phyloP scores from a whole-genome alignment of 1,284 basidiomycete species.

The Jaminaea rosea region DNA sequence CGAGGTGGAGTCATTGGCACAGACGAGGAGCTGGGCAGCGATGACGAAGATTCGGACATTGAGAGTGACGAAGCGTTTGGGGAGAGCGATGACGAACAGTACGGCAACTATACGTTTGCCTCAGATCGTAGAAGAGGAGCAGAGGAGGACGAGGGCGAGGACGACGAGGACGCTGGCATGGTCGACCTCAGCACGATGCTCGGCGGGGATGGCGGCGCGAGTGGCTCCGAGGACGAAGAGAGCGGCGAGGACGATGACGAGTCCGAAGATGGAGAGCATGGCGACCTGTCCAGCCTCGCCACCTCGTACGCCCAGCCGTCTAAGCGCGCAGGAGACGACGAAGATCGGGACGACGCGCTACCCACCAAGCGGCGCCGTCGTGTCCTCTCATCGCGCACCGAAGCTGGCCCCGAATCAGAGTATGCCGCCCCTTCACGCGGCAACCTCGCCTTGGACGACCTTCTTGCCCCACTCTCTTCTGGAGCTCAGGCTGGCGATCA shows the following conservation, averaged over 20 bases:
- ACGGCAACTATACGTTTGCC: constrained; percentile 21
- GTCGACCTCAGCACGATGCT: constrained; percentile 39
- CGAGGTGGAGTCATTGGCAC: constrained; percentile 2
- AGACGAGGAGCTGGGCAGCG: not conserved
- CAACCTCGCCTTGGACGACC: constrained; percentile 56
- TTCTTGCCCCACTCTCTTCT: constrained; percentile 56
- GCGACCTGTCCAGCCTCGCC: not conserved
- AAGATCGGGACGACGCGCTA: constrained; percentile 2
- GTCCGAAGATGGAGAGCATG: constrained; percentile 7
- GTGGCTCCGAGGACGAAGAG: constrained; percentile 15
- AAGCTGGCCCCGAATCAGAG: constrained; percentile 61
- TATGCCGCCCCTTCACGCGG: constrained; percentile 44
- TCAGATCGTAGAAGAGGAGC: constrained; percentile 3
- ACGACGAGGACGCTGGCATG: constrained; percentile 29
- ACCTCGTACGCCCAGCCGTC: not conserved
- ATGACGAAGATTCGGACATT: constrained; percentile 38
- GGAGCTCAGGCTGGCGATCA: constrained; percentile 46
- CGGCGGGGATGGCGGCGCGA: constrained; percentile 25
- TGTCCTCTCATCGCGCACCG: constrained; percentile 62
- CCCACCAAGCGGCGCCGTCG: constrained; percentile 54
- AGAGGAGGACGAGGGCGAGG: constrained; percentile 12
- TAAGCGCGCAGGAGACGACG: not conserved
- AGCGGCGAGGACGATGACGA: constrained; percentile 10
- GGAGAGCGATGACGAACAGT: constrained; percentile 40
- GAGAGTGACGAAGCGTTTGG: constrained; percentile 45